These are phyloP conservation scores for Bidens hawaiensis DNA, from an alignment of 140 eudicot species.

Conservation along the genomic window DNA sequence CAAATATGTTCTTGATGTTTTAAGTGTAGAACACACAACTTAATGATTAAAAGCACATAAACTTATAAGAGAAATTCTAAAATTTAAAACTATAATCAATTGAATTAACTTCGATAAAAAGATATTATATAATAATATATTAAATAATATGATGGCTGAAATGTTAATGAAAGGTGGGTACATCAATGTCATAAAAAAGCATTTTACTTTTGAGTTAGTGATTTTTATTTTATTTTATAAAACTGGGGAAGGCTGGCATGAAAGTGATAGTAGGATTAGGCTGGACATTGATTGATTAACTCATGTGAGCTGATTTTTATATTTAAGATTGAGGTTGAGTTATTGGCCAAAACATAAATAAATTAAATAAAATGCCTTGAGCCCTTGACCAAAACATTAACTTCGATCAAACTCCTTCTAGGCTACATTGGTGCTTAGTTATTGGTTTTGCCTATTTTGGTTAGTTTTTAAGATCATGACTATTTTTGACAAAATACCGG, in stretches of 20 bases:
- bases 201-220: constrained; percentile 24
- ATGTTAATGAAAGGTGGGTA: constrained; percentile 21
- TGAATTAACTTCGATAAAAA: no score
- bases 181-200: constrained; percentile 19
- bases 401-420: background rate
- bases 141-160: no score
- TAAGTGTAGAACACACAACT: no score
- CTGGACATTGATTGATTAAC: constrained; percentile 23
- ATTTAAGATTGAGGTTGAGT: constrained; percentile 17
- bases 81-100: no score
- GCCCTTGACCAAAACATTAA: background rate
- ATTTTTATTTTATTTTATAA: background rate
- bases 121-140: no score
- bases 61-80: no score
- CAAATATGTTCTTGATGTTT: no score
- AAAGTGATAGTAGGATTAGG: constrained; percentile 16
- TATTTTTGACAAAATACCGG: no score
- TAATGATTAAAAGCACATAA: no score
- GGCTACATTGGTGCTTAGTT: no score
- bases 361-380: background rate
- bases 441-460: no score
- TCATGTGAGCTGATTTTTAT: constrained; percentile 7
- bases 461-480: no score
- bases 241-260: constrained; percentile 23
- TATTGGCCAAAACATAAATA: background rate